Conservation (phyloP, 139 green algal species). For the Tetradesmus lagerheimii region DNA sequence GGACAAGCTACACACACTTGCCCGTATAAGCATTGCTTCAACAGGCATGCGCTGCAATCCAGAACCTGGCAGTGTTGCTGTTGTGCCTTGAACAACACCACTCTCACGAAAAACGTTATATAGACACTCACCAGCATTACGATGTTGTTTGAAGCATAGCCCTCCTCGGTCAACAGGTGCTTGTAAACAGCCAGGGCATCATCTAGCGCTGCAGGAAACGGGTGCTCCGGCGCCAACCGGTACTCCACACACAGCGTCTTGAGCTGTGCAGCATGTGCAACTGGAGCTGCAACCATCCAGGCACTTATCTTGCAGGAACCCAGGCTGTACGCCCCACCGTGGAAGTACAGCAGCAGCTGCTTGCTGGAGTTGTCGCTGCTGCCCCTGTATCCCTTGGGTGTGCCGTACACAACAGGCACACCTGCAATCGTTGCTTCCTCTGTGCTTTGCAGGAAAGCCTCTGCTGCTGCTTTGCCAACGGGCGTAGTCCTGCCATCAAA, state of each 20-base stretch:
- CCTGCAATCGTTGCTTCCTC: neutral
- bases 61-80: too few species aligned
- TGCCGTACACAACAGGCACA: neutral
- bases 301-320: neutral
- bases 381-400: neutral
- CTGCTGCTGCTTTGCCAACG: neutral
- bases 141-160: slow-evolving; percentile 9
- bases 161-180: neutral
- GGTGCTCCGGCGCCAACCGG: slow-evolving; percentile 34
- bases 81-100: too few species aligned
- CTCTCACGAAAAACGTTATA: too few species aligned
- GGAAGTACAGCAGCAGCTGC: neutral
- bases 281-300: neutral
- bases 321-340: neutral
- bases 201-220: slow-evolving; percentile 32
- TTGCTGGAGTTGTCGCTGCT: neutral
- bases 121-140: slow-evolving; percentile 26
- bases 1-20: too few species aligned
- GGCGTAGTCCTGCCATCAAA: neutral
- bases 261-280: neutral
- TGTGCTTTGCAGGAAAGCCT: neutral
- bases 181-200: slow-evolving; percentile 26
- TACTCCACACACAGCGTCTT: slow-evolving; percentile 32
- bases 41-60: too few species aligned
- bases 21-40: too few species aligned